Conservation (phyloP, 805 yeast genomes). For the Dipodascus geniculatus region DNA sequence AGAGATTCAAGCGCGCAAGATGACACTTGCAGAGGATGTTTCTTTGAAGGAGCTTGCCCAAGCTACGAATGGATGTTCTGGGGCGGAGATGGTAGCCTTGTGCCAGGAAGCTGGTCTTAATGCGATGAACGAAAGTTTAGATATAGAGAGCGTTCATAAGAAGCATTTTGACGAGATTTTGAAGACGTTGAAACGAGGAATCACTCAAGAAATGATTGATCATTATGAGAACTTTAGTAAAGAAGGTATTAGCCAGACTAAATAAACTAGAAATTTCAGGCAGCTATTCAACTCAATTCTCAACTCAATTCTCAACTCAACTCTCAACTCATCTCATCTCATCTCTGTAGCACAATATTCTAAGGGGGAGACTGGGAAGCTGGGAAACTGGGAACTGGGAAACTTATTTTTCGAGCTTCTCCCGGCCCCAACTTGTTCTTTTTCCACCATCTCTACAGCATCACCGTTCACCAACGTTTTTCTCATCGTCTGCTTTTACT, state of each 20-base stretch:
- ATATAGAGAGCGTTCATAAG: slow-evolving; percentile 26
- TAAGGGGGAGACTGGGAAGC: too few relatives aligned
- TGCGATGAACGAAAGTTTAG: slow-evolving; percentile 74
- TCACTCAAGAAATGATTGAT: slow-evolving; percentile 72
- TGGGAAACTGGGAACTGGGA: too few relatives aligned
- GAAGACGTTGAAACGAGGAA: slow-evolving; percentile 57
- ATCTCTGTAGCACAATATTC: too few relatives aligned
- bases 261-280: neutral
- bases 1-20: slow-evolving; percentile 53
- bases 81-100: slow-evolving; percentile 85
- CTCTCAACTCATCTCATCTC: too few relatives aligned
- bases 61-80: slow-evolving; percentile 83
- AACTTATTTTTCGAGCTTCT: too few relatives aligned
- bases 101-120: slow-evolving; percentile 94
- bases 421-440: neutral
- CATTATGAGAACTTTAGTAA: slow-evolving; percentile 52
- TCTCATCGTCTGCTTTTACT: neutral
- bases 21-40: slow-evolving; percentile 41
- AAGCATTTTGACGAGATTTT: slow-evolving; percentile 67
- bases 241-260: slow-evolving; percentile 3
- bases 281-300: too few relatives aligned
- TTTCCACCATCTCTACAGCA: neutral
- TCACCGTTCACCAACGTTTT: neutral
- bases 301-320: too few relatives aligned
- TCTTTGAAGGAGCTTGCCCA: slow-evolving; percentile 44